Percentiles rank a stretch among this genome's conserved stretches.
These are phyloP conservation scores for Thraustotheca clavata DNA, from an alignment of 352 stramenopile genomes.

Conservation along the genomic window DNA sequence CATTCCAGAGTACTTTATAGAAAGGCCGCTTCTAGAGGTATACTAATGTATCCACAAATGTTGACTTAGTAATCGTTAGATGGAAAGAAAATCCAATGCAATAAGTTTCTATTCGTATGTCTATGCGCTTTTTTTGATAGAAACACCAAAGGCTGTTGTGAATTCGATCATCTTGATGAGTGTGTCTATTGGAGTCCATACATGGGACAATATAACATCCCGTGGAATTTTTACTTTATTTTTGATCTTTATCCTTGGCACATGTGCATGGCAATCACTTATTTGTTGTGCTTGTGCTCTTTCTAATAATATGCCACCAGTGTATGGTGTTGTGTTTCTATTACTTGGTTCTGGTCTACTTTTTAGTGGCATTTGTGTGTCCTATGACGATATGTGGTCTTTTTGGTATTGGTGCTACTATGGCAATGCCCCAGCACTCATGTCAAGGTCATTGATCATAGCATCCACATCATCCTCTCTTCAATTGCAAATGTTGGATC, in stretches of 20 bases:
- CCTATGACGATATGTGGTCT: conserved; percentile 14
- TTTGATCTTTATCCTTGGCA: conserved; percentile 20
- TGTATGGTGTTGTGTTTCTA: conserved; percentile 13
- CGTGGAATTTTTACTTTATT: conserved; percentile 17
- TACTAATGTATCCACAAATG: not conserved
- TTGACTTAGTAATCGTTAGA: not conserved
- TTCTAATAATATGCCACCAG: conserved; percentile 8
- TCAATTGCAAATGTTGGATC: conserved; percentile 17
- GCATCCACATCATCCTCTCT: conserved; percentile 4
- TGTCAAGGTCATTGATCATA: conserved; percentile 15
- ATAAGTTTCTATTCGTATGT: conserved; percentile 20
- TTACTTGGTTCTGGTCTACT: conserved; percentile 10
- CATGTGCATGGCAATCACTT: conserved; percentile 14
- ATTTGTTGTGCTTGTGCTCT: conserved; percentile 17
- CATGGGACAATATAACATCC: conserved; percentile 3
- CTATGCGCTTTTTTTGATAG: conserved; percentile 18
- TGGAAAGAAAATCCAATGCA: conserved; percentile 20
- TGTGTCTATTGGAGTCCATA: conserved; percentile 1
- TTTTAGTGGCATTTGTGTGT: conserved; percentile 14
- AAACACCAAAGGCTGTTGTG: conserved; percentile 10
- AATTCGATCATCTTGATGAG: conserved; percentile 14
- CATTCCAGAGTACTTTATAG: conserved; percentile 21
- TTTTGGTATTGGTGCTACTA: conserved; percentile 22
- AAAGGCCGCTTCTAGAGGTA: conserved; percentile 14
- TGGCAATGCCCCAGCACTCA: conserved; percentile 10